A percentile compares a stretch with the other conserved stretches of the same genome.
These are phyloP conservation scores for Hypomontagnella submonticulosa DNA, from an alignment of 495 filamentous ascomycete genomes.

Conservation along the genomic window DNA sequence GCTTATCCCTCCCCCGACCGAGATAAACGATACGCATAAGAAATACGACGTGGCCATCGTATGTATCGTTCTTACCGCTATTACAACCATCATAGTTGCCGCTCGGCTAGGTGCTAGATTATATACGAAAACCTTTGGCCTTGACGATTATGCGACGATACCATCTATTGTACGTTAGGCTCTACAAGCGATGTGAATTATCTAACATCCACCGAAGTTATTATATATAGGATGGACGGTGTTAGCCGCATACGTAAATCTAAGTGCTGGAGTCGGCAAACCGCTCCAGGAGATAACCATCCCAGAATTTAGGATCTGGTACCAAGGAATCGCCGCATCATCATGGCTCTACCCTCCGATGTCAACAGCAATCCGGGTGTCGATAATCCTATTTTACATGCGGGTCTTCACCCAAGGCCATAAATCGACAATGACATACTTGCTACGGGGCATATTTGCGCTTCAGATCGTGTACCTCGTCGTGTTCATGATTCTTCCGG, in stretches of 20 bases:
- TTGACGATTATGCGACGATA: constrained; percentile 32
- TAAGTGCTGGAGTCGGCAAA: constrained; percentile 45
- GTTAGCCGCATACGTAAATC: constrained; percentile 39
- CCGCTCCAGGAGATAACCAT: constrained; percentile 46
- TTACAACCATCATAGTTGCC: background rate
- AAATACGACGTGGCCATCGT: constrained; percentile 4
- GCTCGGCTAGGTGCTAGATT: background rate
- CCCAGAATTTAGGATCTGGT: constrained; percentile 42
- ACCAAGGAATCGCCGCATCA: constrained; percentile 29
- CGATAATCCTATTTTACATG: constrained; percentile 41
- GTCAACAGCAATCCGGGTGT: constrained; percentile 32
- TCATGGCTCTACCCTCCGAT: constrained; percentile 38
- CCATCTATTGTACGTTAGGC: constrained; percentile 13
- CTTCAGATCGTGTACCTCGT: constrained; percentile 38
- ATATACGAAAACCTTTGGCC: constrained; percentile 6
- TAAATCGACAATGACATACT: background rate
- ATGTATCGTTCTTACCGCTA: constrained; percentile 1
- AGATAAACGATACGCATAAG: constrained; percentile 8
- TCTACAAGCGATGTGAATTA: background rate
- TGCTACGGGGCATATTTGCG: constrained; percentile 22
- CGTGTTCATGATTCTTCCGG: constrained; percentile 34
- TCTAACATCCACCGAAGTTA: constrained; percentile 16
- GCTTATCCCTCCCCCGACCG: constrained; percentile 6
- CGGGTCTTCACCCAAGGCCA: constrained; percentile 32
- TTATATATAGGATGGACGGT: constrained; percentile 41